Percentiles rank a stretch among this genome's conserved stretches.
Evolutionary conservation across 2,329 filamentous ascomycete genomes (phyloP).

Genomic region (Rhynchosporium secalis): DNA sequence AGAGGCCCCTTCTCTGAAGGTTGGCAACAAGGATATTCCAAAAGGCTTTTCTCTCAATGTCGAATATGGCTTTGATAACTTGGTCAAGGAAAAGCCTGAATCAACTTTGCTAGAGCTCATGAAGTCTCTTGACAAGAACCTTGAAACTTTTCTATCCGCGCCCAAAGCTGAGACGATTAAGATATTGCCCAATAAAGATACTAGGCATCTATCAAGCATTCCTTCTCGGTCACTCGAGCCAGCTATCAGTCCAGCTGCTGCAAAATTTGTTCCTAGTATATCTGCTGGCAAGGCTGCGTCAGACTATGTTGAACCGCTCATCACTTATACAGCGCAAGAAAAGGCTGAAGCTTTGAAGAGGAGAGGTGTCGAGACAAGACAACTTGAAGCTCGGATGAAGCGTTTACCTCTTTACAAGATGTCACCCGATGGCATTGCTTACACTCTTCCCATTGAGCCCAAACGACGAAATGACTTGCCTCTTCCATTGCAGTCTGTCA

Average conservation of each 20-base stretch:
- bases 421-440: constrained; percentile 68
- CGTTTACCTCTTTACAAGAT: constrained; percentile 66
- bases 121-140: constrained; percentile 69
- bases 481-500: constrained; percentile 57
- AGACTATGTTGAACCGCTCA: constrained; percentile 22
- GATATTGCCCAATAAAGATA: constrained; percentile 46
- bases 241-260: constrained; percentile 11
- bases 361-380: constrained; percentile 65
- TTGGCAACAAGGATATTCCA: constrained; percentile 70
- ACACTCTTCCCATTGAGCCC: constrained; percentile 69
- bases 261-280: constrained; percentile 10
- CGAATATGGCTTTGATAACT: constrained; percentile 68
- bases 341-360: constrained; percentile 61
- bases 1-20: constrained; percentile 56
- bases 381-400: constrained; percentile 74
- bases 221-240: constrained; percentile 34
- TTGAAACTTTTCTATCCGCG: constrained; percentile 69
- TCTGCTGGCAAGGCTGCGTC: constrained; percentile 9
- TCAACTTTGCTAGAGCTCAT: constrained; percentile 65
- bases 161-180: constrained; percentile 73
- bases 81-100: constrained; percentile 56
- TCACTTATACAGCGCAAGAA: constrained; percentile 56
- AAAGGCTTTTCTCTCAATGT: constrained; percentile 75
- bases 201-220: constrained; percentile 36
- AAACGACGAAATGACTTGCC: constrained; percentile 62